phyloP scores from a whole-genome alignment of 2,329 filamentous ascomycete species.

The Colletotrichum horii region DNA sequence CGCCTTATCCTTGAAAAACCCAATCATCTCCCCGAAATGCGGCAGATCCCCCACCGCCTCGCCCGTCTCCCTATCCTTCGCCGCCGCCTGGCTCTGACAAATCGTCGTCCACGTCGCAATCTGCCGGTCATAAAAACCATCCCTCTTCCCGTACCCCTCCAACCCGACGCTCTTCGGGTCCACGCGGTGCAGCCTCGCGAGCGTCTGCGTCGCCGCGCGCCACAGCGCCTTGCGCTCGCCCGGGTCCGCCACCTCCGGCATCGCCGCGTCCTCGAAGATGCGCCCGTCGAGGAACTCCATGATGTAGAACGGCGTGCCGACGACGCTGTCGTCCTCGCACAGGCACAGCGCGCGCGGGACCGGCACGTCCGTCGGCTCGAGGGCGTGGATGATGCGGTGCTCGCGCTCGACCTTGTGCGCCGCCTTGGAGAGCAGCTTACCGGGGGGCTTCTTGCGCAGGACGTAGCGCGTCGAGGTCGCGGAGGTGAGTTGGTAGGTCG shows the following conservation, averaged over 20 bases:
- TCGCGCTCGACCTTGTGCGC: constrained; percentile 97
- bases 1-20: constrained; percentile 74
- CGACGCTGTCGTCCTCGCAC: constrained; percentile 79
- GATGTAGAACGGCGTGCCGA: constrained; percentile 95
- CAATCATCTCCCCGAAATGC: constrained; percentile 79
- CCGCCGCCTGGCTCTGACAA: constrained; percentile 76
- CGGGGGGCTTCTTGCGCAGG: constrained; percentile 97
- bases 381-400: constrained; percentile 86
- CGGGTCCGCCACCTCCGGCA: constrained; percentile 71
- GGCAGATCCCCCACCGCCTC: constrained; percentile 82
- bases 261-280: constrained; percentile 87
- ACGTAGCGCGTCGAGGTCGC: constrained; percentile 77
- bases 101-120: constrained; percentile 83
- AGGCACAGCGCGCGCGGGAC: constrained; percentile 84
- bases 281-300: constrained; percentile 96
- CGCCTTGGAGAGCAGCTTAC: constrained; percentile 87
- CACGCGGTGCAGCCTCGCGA: constrained; percentile 85
- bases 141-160: constrained; percentile 72
- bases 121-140: constrained; percentile 86
- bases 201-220: constrained; percentile 80
- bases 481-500: constrained; percentile 89
- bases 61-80: constrained; percentile 78
- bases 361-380: constrained; percentile 80
- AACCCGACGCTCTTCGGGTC: constrained; percentile 71
- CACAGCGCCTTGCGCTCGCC: constrained; percentile 81